Percentiles rank a stretch among this genome's conserved stretches.
These are phyloP conservation scores for Geotrichum klebahnii DNA, from an alignment of 1,139 yeast genomes.

Conservation along the genomic window DNA sequence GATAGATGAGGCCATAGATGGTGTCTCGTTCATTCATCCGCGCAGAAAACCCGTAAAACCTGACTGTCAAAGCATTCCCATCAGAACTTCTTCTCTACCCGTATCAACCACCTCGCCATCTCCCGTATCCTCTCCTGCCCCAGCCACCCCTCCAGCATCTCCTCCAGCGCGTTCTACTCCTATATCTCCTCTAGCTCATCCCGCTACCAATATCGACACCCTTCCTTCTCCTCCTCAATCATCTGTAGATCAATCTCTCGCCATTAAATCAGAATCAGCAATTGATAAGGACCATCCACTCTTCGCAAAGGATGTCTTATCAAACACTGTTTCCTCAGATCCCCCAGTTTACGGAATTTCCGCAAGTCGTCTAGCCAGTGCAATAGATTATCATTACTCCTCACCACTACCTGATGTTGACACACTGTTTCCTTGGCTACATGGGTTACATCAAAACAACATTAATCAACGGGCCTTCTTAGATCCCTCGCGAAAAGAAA, in stretches of 20 bases:
- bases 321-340: conserved; percentile 5
- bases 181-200: conserved; percentile 2
- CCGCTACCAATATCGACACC: background rate
- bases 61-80: conserved; percentile 1
- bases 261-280: conserved; percentile 17
- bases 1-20: conserved; percentile 18
- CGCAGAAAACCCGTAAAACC: background rate
- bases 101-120: conserved; percentile 12
- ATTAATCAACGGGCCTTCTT: conserved; percentile 35
- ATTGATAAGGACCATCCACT: conserved; percentile 13
- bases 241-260: background rate
- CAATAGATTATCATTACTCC: conserved; percentile 34
- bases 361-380: conserved; percentile 33
- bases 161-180: conserved; percentile 15
- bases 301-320: conserved; percentile 1
- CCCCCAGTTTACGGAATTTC: conserved; percentile 30
- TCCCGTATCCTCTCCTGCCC: conserved; percentile 20
- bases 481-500: conserved; percentile 28
- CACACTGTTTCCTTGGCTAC: conserved; percentile 84
- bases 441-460: conserved; percentile 48
- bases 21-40: conserved; percentile 16
- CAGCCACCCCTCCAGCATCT: conserved; percentile 26
- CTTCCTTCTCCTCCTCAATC: conserved; percentile 6
- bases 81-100: conserved; percentile 12
- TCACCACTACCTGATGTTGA: conserved; percentile 64